Evolutionary conservation across 2,329 filamentous ascomycete species (phyloP), one percentile per base, ranked within the genome.

Genomic region (Aureobasidium zeae): DNA sequence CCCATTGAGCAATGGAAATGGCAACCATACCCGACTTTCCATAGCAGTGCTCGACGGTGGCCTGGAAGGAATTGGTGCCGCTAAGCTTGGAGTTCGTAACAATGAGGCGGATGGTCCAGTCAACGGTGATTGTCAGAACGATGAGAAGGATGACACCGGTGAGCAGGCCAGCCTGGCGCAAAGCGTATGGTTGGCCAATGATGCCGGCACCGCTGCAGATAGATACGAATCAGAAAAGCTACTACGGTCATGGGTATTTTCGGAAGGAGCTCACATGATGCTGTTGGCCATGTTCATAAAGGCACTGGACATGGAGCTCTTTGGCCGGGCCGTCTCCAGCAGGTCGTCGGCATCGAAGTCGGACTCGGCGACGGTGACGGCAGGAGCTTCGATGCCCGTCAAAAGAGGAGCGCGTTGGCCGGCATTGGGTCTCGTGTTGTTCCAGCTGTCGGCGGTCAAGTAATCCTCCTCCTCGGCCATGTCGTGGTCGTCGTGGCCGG

Each of bases 281-380:
- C 85, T 93, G 68, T 98, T 98, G 50, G 91, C 89, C 91, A 98
- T 98, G 66, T 98, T 98, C 87, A 96, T 94, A 54, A 98, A 96
- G 3, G 91, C 89, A 60, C 83, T 86, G 49, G 76, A 73, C 66
- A 96, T 73, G 4, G 83, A 83, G 46, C 86, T 94, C 66, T 89
- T 89, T 34, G 89, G 87, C 45, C 88, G 74, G 15, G 75, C 72
- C 50, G 63, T 70, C 52, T 79, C 75, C 45, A 80, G 59, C 47
- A 76, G 64, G 39, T 79, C 73, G 52, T 77, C 73, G 0, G 73
- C 69, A 44, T 71, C 67, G 53, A 76, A 71, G 44, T 76, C 71
- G 19, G 69, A 68, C 52, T 64, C 81, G 66, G 71, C 85, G 35
- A 94, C 66, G 9, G 85, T 79, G 34, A 83, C 73, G 49, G 82